Conservation (phyloP, 148 eudicot genomes). For the Chenopodium berlandieri region DNA sequence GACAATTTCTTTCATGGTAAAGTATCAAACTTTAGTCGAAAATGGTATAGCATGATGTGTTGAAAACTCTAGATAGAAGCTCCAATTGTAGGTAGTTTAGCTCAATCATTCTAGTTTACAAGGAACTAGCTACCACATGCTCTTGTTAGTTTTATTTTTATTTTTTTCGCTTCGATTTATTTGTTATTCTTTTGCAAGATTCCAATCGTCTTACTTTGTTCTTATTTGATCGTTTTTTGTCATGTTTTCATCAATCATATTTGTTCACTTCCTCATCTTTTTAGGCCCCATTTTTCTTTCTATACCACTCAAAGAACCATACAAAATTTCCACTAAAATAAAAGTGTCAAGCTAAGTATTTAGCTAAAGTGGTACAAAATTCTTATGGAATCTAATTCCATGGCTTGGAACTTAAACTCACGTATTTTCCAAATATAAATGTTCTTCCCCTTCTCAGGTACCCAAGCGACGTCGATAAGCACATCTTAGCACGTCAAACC, state of each 20-base stretch:
- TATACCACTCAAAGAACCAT: constrained; percentile 21
- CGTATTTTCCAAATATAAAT: constrained; percentile 1
- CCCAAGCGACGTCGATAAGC: constrained; percentile 97
- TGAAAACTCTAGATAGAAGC: constrained; percentile 18
- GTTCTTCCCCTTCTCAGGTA: constrained; percentile 54
- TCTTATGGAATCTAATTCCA: constrained; percentile 19
- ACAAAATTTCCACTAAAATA: constrained; percentile 4
- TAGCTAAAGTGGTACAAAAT: constrained; percentile 14
- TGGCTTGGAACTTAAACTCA: constrained; percentile 2
- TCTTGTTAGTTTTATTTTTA: constrained; percentile 22
- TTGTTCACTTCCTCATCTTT: constrained; percentile 17
- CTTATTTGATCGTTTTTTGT: constrained; percentile 32
- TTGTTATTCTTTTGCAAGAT: constrained; percentile 21
- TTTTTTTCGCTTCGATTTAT: constrained; percentile 23
- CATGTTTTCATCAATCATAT: constrained; percentile 32
- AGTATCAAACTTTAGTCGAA: constrained; percentile 26
- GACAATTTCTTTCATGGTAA: not conserved
- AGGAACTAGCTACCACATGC: constrained; percentile 28
- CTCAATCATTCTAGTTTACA: constrained; percentile 28
- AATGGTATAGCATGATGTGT: constrained; percentile 24
- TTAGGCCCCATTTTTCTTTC: constrained; percentile 27
- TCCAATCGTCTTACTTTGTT: constrained; percentile 18
- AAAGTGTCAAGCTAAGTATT: constrained; percentile 6
- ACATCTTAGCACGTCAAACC: constrained; percentile 92
- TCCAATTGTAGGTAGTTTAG: constrained; percentile 13